Percentiles rank a stretch among this genome's conserved stretches.
These are phyloP conservation scores for Acanthamoeba healyi DNA, from an alignment of 208 protist species.

Conservation along the genomic window DNA sequence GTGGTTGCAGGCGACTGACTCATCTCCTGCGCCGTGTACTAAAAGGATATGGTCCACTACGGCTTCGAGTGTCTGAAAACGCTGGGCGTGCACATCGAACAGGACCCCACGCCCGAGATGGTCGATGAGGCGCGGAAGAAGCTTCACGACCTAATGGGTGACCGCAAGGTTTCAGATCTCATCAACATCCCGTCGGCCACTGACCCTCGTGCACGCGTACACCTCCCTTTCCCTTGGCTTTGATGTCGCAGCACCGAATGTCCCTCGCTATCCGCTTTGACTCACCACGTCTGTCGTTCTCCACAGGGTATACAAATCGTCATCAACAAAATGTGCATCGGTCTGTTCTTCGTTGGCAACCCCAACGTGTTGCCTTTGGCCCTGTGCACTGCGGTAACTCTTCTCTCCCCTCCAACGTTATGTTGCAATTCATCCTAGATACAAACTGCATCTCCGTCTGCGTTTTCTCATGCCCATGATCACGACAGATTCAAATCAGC, in stretches of 20 bases:
- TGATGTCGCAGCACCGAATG: neutral
- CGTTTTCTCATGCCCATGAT: neutral
- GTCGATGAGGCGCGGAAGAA: neutral
- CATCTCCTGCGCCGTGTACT: no score
- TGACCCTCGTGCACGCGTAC: neutral
- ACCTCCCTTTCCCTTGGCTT: neutral
- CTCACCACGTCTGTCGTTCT: neutral
- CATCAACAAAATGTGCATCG: slow-evolving; percentile 48
- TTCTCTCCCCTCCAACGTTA: neutral
- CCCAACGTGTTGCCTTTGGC: neutral
- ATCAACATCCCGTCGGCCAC: neutral
- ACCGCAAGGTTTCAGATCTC: slow-evolving; percentile 15
- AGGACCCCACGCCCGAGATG: slow-evolving; percentile 1
- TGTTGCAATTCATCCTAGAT: neutral
- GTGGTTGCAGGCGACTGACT: neutral
- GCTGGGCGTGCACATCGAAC: neutral
- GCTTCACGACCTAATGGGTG: neutral
- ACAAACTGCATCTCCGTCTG: neutral
- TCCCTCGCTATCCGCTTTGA: neutral
- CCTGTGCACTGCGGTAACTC: neutral
- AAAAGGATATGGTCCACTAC: slow-evolving; percentile 61
- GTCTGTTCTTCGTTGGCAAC: slow-evolving; percentile 27
- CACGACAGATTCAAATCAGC: neutral
- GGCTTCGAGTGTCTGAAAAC: slow-evolving; percentile 23
- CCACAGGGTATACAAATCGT: slow-evolving; percentile 9